Base-by-base conservation (phyloP, 2,329 filamentous ascomycete genomes). In the Nigrospora sphaerica region DNA sequence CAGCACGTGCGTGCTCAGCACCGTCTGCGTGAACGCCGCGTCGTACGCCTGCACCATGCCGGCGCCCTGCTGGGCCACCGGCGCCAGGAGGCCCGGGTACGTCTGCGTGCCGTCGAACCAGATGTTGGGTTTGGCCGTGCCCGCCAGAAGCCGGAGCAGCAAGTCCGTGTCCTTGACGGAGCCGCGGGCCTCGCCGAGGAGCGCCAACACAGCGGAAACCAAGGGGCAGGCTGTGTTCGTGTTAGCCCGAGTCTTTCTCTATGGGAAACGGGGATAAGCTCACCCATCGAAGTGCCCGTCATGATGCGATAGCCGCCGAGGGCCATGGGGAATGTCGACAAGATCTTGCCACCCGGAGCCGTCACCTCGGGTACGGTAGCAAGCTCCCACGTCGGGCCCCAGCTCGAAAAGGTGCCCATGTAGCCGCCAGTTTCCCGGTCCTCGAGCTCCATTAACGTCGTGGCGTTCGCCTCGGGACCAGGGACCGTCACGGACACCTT, bases 231-330 rank as follows among this genome's bases (percentile, higher is more conserved):
- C 41, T 43, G 10, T n/a, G 5, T 28, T 10, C 5, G 10, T 2
- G 23, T 28, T 28, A 28, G 3, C 31, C 4, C 4, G 3, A 39
- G 12, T 23, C 12, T 6, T 14, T 32, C 9, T 42, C 16, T 16
- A n/a, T 16, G 6, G 34, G 34, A 6, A 9, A 10, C 5, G 11
- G 16, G 34, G 2, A 36, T 10, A 6, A 13, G 19, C 50, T 68
- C 66, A 10, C 74, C 69, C 75, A 80, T 80, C 1, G 73, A 77
- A 0, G 76, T 80, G 12, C 77, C 76, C 17, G 68, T 72, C 18
- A 75, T 61, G 16, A 78, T 68, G 34, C 67, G 70, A 49, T 78
- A 80, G 6, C 59, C 52, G 9, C 67, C 63, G 39, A 63, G 49
- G 6, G 57, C 57, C 6, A 67, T 58, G 3, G 69, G 73, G 49